Percentiles rank a stretch among this genome's conserved stretches.
phyloP scores from a whole-genome alignment of 352 stramenopile species.

The Hyaloperonospora brassicae region DNA sequence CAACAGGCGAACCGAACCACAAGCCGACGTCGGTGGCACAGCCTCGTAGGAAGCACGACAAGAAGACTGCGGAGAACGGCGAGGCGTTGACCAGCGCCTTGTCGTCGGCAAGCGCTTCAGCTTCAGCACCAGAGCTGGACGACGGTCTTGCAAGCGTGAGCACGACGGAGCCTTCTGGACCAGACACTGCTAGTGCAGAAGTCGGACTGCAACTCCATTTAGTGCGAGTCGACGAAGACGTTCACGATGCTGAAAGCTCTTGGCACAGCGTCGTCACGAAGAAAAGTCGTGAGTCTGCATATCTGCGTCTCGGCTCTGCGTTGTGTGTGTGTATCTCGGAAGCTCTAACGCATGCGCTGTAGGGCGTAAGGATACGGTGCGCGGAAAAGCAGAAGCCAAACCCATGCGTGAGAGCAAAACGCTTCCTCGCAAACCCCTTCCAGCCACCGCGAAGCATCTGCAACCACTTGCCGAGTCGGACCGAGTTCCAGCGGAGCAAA shows the following conservation, averaged over 20 bases:
- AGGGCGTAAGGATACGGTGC: slow-evolving; percentile 22
- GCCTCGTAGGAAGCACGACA: slow-evolving; percentile 31
- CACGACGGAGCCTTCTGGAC: not conserved
- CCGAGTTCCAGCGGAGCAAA: not conserved
- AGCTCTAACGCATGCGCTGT: slow-evolving; percentile 5
- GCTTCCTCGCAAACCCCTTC: not conserved
- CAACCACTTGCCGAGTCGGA: slow-evolving; percentile 3
- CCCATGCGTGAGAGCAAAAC: slow-evolving; percentile 5
- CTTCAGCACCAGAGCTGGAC: not conserved
- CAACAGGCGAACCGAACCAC: slow-evolving; percentile 9
- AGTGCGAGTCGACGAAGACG: not conserved
- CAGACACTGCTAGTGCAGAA: not conserved
- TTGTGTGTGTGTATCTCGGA: not conserved
- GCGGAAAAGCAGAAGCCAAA: slow-evolving; percentile 5
- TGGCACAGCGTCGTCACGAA: slow-evolving; percentile 25
- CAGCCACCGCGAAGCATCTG: slow-evolving; percentile 4
- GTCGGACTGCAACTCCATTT: not conserved
- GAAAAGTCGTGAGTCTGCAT: slow-evolving; percentile 26
- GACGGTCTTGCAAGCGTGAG: not conserved
- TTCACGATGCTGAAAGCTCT: slow-evolving; percentile 10
- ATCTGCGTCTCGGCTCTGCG: not conserved
- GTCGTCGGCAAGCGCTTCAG: not conserved
- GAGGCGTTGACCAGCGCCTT: not conserved
- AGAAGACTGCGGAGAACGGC: not conserved
- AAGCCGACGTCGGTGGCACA: slow-evolving; percentile 11